Base-by-base conservation (phyloP, 2,329 filamentous ascomycete genomes). In the Penicillium sp. region DNA sequence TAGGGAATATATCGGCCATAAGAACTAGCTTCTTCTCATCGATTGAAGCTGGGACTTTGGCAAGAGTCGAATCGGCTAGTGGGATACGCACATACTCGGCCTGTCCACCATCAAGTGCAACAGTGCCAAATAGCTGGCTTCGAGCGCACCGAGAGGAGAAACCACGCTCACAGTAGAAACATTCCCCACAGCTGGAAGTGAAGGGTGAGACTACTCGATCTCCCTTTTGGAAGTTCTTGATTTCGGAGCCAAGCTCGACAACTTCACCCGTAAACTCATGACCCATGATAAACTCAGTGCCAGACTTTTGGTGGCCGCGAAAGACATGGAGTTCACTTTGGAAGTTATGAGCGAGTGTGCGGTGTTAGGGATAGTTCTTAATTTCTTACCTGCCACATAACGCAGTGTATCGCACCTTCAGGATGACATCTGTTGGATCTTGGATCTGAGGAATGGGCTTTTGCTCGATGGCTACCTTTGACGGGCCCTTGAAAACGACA, bases 1-100 rank as follows among this genome's bases (percentile, higher is more conserved):
- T 90, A 0, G 91, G 91, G 74, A 93, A 94, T 65, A 96, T 95
- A 71, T 96, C 91, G 5, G 90, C 91, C 91, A 96, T 95, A 23
- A 96, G 80, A 6, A 95, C 86, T 29, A 95, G 78, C 37, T 86
- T 86, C 62, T 88, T 83, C 66, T 93, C 87, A 19, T 87, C 84
- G 58, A 94, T 88, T 3, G 81, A 82, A 0, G 82, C 71, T 0
- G 89, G 88, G 0, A 90, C 88, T 63, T 85, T 86, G 65, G 92
- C 82, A 8, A 89, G 84, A 0, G 91, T 95, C 12, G 86, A 84
- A 67, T 95, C 91, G 1, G 92, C 92, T 43, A 88, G 77, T 0
- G 93, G 92, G 9, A 95, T 83, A 19, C 90, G 86, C 45, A 92
- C 88, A 68, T 87, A 94, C 70, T 93, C 88, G 9, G 91, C 91